Evolutionary conservation across 139 green algal species (phyloP).

Genomic region (Coelastrella sp.): DNA sequence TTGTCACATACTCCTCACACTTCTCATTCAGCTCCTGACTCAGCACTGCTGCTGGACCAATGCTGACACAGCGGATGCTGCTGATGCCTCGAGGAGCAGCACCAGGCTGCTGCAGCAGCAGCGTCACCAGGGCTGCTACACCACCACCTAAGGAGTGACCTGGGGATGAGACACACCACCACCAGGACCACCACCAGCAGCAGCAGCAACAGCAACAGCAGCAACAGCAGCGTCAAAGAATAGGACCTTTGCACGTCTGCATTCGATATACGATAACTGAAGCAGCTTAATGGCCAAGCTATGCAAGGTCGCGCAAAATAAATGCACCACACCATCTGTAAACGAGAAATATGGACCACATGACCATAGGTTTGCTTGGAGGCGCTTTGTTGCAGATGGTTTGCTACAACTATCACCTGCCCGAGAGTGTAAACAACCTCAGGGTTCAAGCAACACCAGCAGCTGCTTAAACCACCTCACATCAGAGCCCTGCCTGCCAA

Average conservation of each 20-base stretch:
- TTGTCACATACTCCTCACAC: constrained; percentile 56
- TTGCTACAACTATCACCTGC: no score
- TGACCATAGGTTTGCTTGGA: no score
- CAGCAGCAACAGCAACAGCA: background rate
- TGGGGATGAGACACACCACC: constrained; percentile 25
- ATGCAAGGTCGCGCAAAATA: no score
- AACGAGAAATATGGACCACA: no score
- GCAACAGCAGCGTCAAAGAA: background rate
- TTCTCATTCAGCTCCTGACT: constrained; percentile 56
- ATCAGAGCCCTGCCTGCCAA: no score
- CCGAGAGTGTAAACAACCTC: no score
- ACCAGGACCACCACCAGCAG: background rate
- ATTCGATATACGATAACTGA: background rate
- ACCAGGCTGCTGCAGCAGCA: constrained; percentile 61
- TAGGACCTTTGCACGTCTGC: background rate
- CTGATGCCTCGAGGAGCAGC: background rate
- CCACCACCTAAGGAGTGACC: constrained; percentile 77
- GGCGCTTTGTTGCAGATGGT: no score
- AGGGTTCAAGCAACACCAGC: no score
- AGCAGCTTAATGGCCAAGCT: background rate
- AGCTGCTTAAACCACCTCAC: no score
- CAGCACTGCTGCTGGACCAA: constrained; percentile 58
- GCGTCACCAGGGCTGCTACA: constrained; percentile 70
- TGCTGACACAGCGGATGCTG: constrained; percentile 51
- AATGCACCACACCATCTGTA: no score